phyloP scores from a whole-genome alignment of 495 filamentous ascomycete genomes.

The Tuber melanosporum region DNA sequence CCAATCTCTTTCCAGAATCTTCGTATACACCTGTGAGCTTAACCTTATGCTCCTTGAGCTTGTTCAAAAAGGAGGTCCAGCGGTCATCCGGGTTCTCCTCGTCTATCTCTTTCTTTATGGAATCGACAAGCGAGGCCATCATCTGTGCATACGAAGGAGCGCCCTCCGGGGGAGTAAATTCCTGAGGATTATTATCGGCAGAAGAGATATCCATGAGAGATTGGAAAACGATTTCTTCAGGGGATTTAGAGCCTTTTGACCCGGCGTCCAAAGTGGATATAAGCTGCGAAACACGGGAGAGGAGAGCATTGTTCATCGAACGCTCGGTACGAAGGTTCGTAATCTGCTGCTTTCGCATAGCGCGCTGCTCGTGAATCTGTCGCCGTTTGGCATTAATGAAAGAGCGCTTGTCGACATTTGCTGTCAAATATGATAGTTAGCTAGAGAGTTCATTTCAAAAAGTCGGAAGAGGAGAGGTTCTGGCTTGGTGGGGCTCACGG shows the following conservation, averaged over 20 bases:
- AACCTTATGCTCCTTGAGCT: slow-evolving; percentile 63
- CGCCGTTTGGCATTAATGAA: slow-evolving; percentile 98
- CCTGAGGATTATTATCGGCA: slow-evolving; percentile 60
- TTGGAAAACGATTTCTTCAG: slow-evolving; percentile 75
- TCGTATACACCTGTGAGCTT: slow-evolving; percentile 74
- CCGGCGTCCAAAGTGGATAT: slow-evolving; percentile 57
- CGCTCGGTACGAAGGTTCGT: slow-evolving; percentile 87
- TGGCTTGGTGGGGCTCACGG: slow-evolving; percentile 42
- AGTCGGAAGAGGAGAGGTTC: not conserved
- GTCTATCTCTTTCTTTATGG: slow-evolving; percentile 84
- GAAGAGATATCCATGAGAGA: slow-evolving; percentile 71
- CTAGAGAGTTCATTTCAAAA: not conserved
- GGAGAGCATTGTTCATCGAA: slow-evolving; percentile 82
- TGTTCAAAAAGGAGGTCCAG: slow-evolving; percentile 64
- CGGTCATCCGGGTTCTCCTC: slow-evolving; percentile 56
- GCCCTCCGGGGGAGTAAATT: slow-evolving; percentile 59
- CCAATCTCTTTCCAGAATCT: slow-evolving; percentile 64
- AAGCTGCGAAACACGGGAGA: slow-evolving; percentile 72
- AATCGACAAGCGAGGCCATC: slow-evolving; percentile 86
- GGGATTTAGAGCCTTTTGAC: slow-evolving; percentile 52
- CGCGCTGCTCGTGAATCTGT: slow-evolving; percentile 86
- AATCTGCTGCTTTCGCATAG: slow-evolving; percentile 78
- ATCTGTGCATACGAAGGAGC: slow-evolving; percentile 87
- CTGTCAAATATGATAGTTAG: slow-evolving; percentile 40
- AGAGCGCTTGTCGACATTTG: slow-evolving; percentile 96